phyloP scores from a whole-genome alignment of 2,329 filamentous ascomycete genomes.

The Epichloe bromicola region DNA sequence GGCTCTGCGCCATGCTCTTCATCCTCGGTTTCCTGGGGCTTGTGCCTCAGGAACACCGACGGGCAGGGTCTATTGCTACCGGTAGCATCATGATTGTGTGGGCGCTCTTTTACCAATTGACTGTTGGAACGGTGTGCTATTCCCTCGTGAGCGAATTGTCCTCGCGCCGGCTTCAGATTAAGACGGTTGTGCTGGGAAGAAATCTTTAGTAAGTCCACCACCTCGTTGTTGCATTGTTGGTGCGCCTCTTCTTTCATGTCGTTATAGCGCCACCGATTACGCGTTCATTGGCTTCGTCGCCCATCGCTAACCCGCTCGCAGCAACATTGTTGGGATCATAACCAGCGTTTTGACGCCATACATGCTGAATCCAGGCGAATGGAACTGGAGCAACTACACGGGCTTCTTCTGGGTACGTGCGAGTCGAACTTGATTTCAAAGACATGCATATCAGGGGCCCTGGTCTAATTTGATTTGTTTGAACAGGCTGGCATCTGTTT shows the following conservation, averaged over 20 bases:
- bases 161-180: slow-evolving; percentile 72
- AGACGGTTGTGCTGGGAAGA: slow-evolving; percentile 78
- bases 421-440: not conserved
- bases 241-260: no score
- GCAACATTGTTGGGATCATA: slow-evolving; percentile 71
- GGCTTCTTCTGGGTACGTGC: slow-evolving; percentile 70
- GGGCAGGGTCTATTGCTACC: slow-evolving; percentile 57
- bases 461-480: not conserved
- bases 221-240: not conserved
- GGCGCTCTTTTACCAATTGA: slow-evolving; percentile 74
- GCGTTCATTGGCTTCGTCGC: not conserved
- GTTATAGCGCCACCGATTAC: no score
- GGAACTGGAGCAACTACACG: slow-evolving; percentile 79
- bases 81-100: slow-evolving; percentile 77
- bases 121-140: slow-evolving; percentile 82
- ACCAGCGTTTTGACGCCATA: slow-evolving; percentile 75
- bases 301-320: slow-evolving; percentile 13
- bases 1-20: slow-evolving; percentile 63
- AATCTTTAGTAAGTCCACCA: slow-evolving; percentile 49
- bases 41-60: slow-evolving; percentile 45
- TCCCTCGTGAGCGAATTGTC: slow-evolving; percentile 78
- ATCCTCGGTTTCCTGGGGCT: slow-evolving; percentile 75
- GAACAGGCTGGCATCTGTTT: slow-evolving; percentile 60
- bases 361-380: slow-evolving; percentile 79
- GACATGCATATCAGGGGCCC: not conserved